Evolutionary conservation across 352 stramenopile species (phyloP).

Genomic region (Globisporangium camurandrum): DNA sequence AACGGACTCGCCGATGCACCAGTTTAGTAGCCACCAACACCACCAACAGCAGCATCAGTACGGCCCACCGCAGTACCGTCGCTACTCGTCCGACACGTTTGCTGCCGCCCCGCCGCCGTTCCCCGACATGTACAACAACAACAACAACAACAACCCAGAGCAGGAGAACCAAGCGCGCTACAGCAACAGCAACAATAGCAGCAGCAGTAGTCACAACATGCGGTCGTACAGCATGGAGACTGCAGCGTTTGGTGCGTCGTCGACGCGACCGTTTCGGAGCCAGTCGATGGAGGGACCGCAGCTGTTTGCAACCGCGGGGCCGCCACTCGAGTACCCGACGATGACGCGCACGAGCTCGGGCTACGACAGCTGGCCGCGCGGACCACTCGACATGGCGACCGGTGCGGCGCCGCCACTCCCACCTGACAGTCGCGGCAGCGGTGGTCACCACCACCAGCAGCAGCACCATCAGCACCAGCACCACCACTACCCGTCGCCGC

Average conservation of each 20-base stretch:
- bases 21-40: conserved; percentile 21
- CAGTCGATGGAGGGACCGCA: conserved; percentile 69
- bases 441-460: background rate
- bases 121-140: conserved; percentile 51
- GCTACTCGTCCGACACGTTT: conserved; percentile 70
- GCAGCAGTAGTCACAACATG: conserved; percentile 38
- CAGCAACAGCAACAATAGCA: too few species aligned
- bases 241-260: conserved; percentile 35
- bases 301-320: conserved; percentile 41
- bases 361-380: conserved; percentile 69
- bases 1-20: conserved; percentile 57
- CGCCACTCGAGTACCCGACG: conserved; percentile 46
- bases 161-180: conserved; percentile 45
- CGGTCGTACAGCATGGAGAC: conserved; percentile 80
- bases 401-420: conserved; percentile 45
- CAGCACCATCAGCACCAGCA: conserved; percentile 2
- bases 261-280: conserved; percentile 53
- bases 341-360: conserved; percentile 50
- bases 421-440: conserved; percentile 31
- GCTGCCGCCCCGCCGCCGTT: conserved; percentile 51
- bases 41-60: conserved; percentile 9
- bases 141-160: too few species aligned
- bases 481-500: conserved; percentile 41
- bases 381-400: conserved; percentile 24
- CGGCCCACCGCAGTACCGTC: conserved; percentile 46